phyloP scores from a whole-genome alignment of 805 yeast species.

The Vanderwaltozyma tropicalis region DNA sequence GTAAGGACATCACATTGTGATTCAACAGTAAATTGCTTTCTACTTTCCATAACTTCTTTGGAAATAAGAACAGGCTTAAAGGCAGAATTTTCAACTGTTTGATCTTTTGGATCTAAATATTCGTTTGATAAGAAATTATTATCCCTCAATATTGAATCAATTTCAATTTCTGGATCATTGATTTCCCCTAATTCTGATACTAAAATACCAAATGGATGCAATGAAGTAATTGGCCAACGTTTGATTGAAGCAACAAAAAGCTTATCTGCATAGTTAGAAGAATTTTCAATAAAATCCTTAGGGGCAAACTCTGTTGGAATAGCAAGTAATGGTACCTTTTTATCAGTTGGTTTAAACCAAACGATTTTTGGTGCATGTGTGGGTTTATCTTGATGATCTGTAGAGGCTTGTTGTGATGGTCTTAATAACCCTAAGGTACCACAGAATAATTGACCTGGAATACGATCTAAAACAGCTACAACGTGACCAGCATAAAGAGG shows the following conservation, averaged over 20 bases:
- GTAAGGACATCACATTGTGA: constrained; percentile 27
- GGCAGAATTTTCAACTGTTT: constrained; percentile 19
- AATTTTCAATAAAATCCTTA: constrained; percentile 85
- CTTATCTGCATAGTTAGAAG: constrained; percentile 68
- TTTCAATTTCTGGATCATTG: constrained; percentile 66
- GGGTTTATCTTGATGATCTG: constrained; percentile 16
- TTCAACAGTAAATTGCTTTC: constrained; percentile 15
- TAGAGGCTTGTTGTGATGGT: constrained; percentile 77
- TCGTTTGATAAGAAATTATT: constrained; percentile 76
- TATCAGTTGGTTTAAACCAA: constrained; percentile 98
- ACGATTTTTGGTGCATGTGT: constrained; percentile 78
- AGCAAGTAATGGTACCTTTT: constrained; percentile 94
- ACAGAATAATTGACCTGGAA: constrained; percentile 91
- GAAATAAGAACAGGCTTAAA: constrained; percentile 18
- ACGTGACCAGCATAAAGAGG: constrained; percentile 97
- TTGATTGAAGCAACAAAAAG: constrained; percentile 90
- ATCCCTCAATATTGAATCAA: constrained; percentile 82
- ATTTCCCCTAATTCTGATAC: constrained; percentile 78
- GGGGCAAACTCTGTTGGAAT: constrained; percentile 99
- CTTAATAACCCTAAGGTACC: constrained; percentile 90
- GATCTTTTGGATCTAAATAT: constrained; percentile 42
- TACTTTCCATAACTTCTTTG: constrained; percentile 10
- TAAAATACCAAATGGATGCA: constrained; percentile 95
- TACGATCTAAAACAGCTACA: constrained; percentile 94
- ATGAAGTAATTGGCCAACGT: constrained; percentile 97